These are phyloP conservation scores for Linderniella brevidens DNA, from an alignment of 257 asterid species.

Conservation along the genomic window DNA sequence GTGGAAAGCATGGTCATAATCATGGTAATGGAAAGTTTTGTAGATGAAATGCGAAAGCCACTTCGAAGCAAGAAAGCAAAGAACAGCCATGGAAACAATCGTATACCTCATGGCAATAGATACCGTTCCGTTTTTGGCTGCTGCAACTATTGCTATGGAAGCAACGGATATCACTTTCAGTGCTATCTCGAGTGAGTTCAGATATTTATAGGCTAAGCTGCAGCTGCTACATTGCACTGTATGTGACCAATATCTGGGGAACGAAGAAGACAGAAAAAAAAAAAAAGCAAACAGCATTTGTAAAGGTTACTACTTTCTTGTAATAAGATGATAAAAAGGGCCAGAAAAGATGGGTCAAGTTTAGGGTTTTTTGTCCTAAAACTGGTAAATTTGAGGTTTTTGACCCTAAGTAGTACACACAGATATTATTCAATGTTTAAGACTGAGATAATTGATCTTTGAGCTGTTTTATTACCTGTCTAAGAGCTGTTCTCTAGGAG, in stretches of 20 bases:
- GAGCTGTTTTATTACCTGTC: constrained; percentile 32
- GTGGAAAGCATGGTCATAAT: constrained; percentile 71
- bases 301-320: not conserved
- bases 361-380: not conserved
- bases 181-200: constrained; percentile 30
- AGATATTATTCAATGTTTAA: not conserved
- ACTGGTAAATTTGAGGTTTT: not conserved
- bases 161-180: constrained; percentile 38
- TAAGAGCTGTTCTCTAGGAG: constrained; percentile 56
- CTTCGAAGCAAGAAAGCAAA: constrained; percentile 60
- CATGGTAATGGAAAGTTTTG: constrained; percentile 73
- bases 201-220: constrained; percentile 40
- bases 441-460: not conserved
- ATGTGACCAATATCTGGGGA: constrained; percentile 86
- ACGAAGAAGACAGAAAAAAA: not conserved
- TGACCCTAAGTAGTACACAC: not conserved
- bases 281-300: not conserved
- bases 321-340: not conserved
- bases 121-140: constrained; percentile 35
- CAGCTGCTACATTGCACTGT: constrained; percentile 63
- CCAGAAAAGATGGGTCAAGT: not conserved
- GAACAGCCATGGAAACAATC: constrained; percentile 29
- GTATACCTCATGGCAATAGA: constrained; percentile 28
- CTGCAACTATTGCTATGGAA: constrained; percentile 44
- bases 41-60: constrained; percentile 64